Evolutionary conservation across 441 rosid species (phyloP).

Genomic region (Geranium incanum): DNA sequence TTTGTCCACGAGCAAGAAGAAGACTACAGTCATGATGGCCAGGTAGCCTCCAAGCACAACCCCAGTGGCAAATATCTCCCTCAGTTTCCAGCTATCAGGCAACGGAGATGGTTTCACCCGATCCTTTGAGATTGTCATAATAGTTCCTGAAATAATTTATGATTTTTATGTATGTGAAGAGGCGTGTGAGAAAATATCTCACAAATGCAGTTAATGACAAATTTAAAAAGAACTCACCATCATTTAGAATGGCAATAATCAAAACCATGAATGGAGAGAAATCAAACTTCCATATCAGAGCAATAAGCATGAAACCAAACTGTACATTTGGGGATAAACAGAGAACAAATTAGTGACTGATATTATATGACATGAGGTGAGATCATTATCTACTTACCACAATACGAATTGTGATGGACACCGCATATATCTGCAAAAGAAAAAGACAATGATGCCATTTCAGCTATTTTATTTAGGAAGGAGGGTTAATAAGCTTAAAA

Average conservation of each 20-base stretch:
- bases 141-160: constrained; percentile 41
- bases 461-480: too few relatives aligned
- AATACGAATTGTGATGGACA: constrained; percentile 89
- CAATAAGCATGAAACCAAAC: constrained; percentile 90
- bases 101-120: constrained; percentile 80
- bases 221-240: constrained; percentile 43
- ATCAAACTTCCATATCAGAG: constrained; percentile 86
- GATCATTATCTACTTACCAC: constrained; percentile 49
- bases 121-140: constrained; percentile 92
- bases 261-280: constrained; percentile 93
- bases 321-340: constrained; percentile 26
- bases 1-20: constrained; percentile 65
- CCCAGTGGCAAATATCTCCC: constrained; percentile 81
- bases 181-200: neutral
- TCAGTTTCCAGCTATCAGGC: constrained; percentile 90
- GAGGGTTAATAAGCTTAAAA: too few relatives aligned
- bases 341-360: neutral
- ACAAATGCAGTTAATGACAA: neutral
- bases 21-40: constrained; percentile 65
- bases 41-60: constrained; percentile 72
- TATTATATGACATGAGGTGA: neutral
- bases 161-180: neutral
- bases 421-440: constrained; percentile 69
- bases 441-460: neutral
- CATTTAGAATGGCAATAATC: constrained; percentile 92